A percentile compares a stretch with the other conserved stretches of the same genome.
Conservation (phyloP, 768 basidiomycete genomes). For the Tricholoma hemisulphureum region DNA sequence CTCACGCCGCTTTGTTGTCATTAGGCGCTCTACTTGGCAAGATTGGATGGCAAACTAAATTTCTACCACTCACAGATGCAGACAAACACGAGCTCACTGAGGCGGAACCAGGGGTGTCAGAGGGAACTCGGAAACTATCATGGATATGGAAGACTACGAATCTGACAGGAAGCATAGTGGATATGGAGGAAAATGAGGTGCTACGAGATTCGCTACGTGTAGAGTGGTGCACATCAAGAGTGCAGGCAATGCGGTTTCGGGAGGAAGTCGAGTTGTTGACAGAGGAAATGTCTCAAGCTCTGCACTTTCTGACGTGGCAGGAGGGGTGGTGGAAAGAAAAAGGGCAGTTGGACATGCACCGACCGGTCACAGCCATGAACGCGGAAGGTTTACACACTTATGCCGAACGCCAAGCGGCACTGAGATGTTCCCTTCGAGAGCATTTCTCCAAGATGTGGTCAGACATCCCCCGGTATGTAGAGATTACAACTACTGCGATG, state of each 20-base stretch:
- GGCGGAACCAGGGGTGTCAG: not conserved
- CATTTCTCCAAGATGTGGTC: not conserved
- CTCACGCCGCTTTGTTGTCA: not conserved
- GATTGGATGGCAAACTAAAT: slow-evolving; percentile 1
- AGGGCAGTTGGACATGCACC: not conserved
- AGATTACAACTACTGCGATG: not conserved
- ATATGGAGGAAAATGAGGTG: not conserved
- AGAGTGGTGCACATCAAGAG: slow-evolving; percentile 25
- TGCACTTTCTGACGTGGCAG: slow-evolving; percentile 15
- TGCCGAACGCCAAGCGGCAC: slow-evolving; percentile 3
- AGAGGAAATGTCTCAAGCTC: slow-evolving; percentile 22
- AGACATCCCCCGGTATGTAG: not conserved
- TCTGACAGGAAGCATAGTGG: not conserved
- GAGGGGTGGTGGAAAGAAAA: slow-evolving; percentile 10
- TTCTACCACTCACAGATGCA: slow-evolving; percentile 5
- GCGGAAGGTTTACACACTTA: slow-evolving; percentile 10
- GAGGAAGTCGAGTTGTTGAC: slow-evolving; percentile 24
- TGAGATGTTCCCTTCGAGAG: not conserved
- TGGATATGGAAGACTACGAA: slow-evolving; percentile 16
- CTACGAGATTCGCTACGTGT: slow-evolving; percentile 10
- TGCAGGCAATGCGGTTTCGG: slow-evolving; percentile 14
- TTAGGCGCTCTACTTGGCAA: not conserved
- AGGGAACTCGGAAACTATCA: slow-evolving; percentile 11
- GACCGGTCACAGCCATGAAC: not conserved
- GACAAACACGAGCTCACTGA: slow-evolving; percentile 13